Evolutionary conservation across 768 basidiomycete species (phyloP).

Genomic region (Boletus coccyginus): DNA sequence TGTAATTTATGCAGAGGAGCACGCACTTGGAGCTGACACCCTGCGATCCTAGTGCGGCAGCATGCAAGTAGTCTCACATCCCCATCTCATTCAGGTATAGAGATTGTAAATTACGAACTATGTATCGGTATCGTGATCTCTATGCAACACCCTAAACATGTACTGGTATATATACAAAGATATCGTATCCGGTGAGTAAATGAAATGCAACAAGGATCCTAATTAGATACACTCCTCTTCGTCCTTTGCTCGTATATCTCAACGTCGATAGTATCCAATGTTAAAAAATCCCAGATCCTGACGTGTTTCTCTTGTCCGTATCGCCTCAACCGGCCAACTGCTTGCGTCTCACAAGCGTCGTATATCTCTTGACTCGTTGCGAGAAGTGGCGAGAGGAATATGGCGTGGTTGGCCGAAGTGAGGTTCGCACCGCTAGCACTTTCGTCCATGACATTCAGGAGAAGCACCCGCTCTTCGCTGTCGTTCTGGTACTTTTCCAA

Average conservation of each 20-base stretch:
- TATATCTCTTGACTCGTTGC: slow-evolving; percentile 82
- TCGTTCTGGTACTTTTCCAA: slow-evolving; percentile 85
- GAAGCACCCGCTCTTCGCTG: slow-evolving; percentile 72
- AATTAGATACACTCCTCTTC: slow-evolving; percentile 26
- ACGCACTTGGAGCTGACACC: neutral
- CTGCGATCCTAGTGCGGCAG: neutral
- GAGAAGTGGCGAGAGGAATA: slow-evolving; percentile 91
- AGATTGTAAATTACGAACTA: neutral
- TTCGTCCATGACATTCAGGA: slow-evolving; percentile 93
- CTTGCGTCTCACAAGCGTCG: slow-evolving; percentile 78
- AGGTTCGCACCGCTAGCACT: slow-evolving; percentile 93
- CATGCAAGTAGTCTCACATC: neutral
- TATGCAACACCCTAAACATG: neutral
- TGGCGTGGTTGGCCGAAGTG: slow-evolving; percentile 90
- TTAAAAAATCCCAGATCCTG: slow-evolving; percentile 79
- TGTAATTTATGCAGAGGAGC: slow-evolving; percentile 10
- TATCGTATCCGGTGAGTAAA: slow-evolving; percentile 6
- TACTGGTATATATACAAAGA: slow-evolving; percentile 7
- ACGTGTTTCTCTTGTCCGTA: slow-evolving; percentile 84
- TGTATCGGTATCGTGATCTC: neutral
- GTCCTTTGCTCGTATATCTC: slow-evolving; percentile 66
- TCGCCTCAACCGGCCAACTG: slow-evolving; percentile 78
- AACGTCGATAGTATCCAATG: slow-evolving; percentile 84
- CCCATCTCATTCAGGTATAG: neutral
- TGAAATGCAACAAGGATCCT: slow-evolving; percentile 12